Percentiles rank a stretch among this genome's conserved stretches.
phyloP scores from a whole-genome alignment of 441 rosid species.

The Adansonia grandidieri region DNA sequence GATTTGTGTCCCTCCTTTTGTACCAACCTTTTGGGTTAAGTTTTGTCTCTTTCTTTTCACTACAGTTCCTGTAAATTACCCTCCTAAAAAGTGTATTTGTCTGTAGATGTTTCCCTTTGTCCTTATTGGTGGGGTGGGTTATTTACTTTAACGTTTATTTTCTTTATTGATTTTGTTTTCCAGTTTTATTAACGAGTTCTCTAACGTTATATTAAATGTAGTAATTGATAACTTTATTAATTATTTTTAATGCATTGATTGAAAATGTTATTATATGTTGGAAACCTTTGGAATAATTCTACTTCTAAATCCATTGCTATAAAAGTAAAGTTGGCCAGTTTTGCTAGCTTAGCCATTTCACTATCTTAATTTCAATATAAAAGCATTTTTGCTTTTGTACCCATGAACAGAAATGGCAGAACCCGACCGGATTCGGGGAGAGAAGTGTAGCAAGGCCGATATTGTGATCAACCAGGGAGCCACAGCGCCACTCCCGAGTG shows the following conservation, averaged over 20 bases:
- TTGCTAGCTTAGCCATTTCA: conserved; percentile 22
- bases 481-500: conserved; percentile 66
- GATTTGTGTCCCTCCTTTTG: not conserved
- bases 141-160: not conserved
- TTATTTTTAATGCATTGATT: too few relatives aligned
- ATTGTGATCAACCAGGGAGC: conserved; percentile 75
- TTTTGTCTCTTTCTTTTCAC: conserved; percentile 30
- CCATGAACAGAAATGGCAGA: conserved; percentile 37
- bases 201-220: too few relatives aligned
- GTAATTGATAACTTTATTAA: too few relatives aligned
- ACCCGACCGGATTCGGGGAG: conserved; percentile 59
- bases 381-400: not conserved
- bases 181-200: too few relatives aligned
- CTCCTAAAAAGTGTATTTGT: conserved; percentile 48
- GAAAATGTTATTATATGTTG: too few relatives aligned
- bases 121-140: conserved; percentile 26
- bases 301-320: too few relatives aligned
- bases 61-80: conserved; percentile 42
- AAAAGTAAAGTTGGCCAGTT: too few relatives aligned
- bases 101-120: conserved; percentile 30
- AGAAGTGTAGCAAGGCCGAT: conserved; percentile 64
- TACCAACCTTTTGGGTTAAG: conserved; percentile 27
- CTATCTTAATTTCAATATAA: conserved; percentile 16
- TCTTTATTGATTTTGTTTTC: not conserved
- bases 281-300: too few relatives aligned